Evolutionary conservation across 2,329 filamentous ascomycete genomes (phyloP).

Genomic region (Paracorniculantispora psalliotae): DNA sequence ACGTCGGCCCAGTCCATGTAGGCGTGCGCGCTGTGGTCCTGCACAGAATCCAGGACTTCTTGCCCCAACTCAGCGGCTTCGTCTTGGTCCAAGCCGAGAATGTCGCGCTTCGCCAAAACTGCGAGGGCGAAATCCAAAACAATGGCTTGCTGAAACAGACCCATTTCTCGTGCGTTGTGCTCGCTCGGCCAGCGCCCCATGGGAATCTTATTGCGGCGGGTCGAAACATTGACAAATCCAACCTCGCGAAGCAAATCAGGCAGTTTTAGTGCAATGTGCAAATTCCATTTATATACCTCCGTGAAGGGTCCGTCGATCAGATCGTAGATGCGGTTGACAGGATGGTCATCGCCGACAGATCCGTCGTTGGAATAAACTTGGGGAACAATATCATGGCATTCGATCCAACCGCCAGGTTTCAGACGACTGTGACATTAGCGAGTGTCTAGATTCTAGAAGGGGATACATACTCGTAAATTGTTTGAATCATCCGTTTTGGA

Average conservation of each 20-base stretch:
- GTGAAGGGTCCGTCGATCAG: conserved; percentile 29
- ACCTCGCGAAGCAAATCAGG: conserved; percentile 24
- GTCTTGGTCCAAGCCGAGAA: conserved; percentile 29
- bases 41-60: conserved; percentile 27
- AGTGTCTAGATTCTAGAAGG: conserved; percentile 2
- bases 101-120: conserved; percentile 29
- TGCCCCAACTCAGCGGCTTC: conserved; percentile 29
- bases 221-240: conserved; percentile 31
- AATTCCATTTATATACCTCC: conserved; percentile 30
- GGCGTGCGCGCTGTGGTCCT: conserved; percentile 29
- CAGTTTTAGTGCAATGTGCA: conserved; percentile 26
- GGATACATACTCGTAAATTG: conserved; percentile 37
- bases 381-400: conserved; percentile 32
- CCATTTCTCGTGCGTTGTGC: conserved; percentile 30
- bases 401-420: conserved; percentile 36
- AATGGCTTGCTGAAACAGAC: conserved; percentile 33
- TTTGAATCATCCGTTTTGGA: conserved; percentile 43
- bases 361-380: conserved; percentile 30
- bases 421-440: conserved; percentile 24
- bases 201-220: conserved; percentile 25
- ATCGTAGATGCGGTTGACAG: conserved; percentile 29
- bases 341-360: conserved; percentile 24
- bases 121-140: conserved; percentile 30
- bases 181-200: conserved; percentile 36
- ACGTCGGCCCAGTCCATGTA: conserved; percentile 32